A percentile compares a stretch with the other conserved stretches of the same genome.
These are phyloP conservation scores for Neofusicoccum cordaticola DNA, from an alignment of 2,329 filamentous ascomycete genomes.

Conservation along the genomic window DNA sequence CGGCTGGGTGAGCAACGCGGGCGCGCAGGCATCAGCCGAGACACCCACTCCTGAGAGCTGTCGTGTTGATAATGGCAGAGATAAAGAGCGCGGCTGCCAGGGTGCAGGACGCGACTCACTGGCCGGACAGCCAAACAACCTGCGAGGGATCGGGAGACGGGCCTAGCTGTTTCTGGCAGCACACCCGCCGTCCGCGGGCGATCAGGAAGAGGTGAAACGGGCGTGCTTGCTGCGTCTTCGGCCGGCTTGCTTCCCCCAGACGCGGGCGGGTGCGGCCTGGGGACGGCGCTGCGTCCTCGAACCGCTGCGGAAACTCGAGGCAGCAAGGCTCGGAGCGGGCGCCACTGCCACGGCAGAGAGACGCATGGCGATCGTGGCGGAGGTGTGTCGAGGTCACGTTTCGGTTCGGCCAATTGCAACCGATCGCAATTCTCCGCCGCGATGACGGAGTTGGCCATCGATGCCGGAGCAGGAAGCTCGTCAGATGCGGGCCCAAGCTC, in stretches of 20 bases:
- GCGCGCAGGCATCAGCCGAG: too few relatives aligned
- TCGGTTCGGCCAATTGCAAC: conserved; percentile 1
- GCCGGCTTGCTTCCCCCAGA: neutral
- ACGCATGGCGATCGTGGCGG: too few relatives aligned
- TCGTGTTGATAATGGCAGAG: too few relatives aligned
- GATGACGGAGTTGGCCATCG: neutral
- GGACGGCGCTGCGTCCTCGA: neutral
- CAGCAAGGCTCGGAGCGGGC: too few relatives aligned
- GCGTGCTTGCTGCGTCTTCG: neutral
- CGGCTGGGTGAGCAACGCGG: too few relatives aligned
- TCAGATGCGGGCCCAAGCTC: conserved; percentile 12
- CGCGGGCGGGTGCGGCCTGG: neutral
- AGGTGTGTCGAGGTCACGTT: too few relatives aligned
- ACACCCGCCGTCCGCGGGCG: neutral
- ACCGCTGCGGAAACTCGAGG: too few relatives aligned
- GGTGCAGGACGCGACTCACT: too few relatives aligned
- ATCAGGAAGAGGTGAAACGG: neutral
- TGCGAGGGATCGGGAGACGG: neutral
- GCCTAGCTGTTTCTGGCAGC: neutral
- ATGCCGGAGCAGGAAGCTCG: conserved; percentile 2
- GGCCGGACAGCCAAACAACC: too few relatives aligned
- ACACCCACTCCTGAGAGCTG: too few relatives aligned
- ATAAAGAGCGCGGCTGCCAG: too few relatives aligned
- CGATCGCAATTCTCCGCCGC: conserved; percentile 6
- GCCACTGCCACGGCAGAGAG: too few relatives aligned